phyloP scores from a whole-genome alignment of 192 early-diverging fungal species.

The Umbelopsis isabellina region DNA sequence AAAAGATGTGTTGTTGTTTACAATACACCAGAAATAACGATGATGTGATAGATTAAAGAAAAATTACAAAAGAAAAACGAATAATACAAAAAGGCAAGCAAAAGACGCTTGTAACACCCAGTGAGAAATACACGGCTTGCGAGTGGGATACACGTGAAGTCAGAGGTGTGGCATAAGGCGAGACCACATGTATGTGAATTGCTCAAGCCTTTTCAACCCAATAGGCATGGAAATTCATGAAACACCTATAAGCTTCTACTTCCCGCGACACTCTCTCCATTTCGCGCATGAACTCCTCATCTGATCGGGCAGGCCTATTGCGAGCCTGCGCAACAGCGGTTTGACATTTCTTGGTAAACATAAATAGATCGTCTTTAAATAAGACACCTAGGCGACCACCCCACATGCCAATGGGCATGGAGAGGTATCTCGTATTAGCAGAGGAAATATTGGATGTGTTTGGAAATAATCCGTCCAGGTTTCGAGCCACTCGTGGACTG shows the following conservation, averaged over 20 bases:
- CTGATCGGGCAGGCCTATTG: background rate
- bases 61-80: no score
- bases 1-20: background rate
- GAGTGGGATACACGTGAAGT: background rate
- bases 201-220: constrained; percentile 14
- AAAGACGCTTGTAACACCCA: no score
- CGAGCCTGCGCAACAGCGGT: constrained; percentile 20
- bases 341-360: constrained; percentile 28
- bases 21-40: no score
- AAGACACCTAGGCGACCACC: constrained; percentile 40
- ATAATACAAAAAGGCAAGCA: no score
- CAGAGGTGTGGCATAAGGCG: background rate
- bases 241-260: constrained; percentile 5
- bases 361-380: constrained; percentile 31
- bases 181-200: background rate
- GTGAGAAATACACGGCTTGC: no score
- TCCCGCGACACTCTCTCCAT: constrained; percentile 12
- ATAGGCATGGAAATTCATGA: constrained; percentile 17
- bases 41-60: no score
- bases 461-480: constrained; percentile 26
- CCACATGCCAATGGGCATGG: constrained; percentile 41
- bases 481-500: constrained; percentile 22
- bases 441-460: background rate
- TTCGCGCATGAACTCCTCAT: background rate
- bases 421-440: constrained; percentile 22